Percentiles rank a stretch among this genome's conserved stretches.
phyloP scores from a whole-genome alignment of 768 basidiomycete species.

The Boletus subcaerulescens region DNA sequence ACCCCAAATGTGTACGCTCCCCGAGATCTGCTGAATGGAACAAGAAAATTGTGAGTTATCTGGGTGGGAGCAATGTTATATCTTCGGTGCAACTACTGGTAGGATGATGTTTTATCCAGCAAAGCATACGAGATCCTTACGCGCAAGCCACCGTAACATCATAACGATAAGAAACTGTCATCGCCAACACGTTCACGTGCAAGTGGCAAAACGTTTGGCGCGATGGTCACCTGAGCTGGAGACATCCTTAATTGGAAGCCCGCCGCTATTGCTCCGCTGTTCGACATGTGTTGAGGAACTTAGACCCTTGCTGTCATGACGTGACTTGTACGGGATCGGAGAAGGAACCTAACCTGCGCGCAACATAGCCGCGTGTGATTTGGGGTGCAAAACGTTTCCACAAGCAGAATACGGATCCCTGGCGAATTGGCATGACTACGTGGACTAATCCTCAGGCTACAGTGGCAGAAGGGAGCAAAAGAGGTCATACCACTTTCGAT shows the following conservation, averaged over 20 bases:
- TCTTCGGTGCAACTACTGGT: background rate
- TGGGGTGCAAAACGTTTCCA: background rate
- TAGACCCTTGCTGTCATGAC: background rate
- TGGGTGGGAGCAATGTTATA: background rate
- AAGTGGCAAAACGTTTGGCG: background rate
- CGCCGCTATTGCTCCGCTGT: background rate
- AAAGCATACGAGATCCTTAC: background rate
- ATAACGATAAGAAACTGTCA: background rate
- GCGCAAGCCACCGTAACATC: background rate
- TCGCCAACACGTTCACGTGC: background rate
- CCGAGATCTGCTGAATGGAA: background rate
- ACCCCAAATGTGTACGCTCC: background rate
- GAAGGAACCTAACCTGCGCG: background rate
- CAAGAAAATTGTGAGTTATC: background rate
- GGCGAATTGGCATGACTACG: too few relatives aligned
- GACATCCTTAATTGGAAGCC: background rate
- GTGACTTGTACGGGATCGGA: background rate
- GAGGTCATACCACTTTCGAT: too few relatives aligned
- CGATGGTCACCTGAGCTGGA: background rate
- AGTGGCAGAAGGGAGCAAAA: too few relatives aligned
- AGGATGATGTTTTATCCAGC: background rate
- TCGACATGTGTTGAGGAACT: background rate
- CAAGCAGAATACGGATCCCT: too few relatives aligned
- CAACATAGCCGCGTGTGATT: background rate
- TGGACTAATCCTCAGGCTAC: too few relatives aligned